Evolutionary conservation across 306 rosid genomes (phyloP), one percentile per base, ranked within the genome.

Genomic region (Begonia peltatifolia): DNA sequence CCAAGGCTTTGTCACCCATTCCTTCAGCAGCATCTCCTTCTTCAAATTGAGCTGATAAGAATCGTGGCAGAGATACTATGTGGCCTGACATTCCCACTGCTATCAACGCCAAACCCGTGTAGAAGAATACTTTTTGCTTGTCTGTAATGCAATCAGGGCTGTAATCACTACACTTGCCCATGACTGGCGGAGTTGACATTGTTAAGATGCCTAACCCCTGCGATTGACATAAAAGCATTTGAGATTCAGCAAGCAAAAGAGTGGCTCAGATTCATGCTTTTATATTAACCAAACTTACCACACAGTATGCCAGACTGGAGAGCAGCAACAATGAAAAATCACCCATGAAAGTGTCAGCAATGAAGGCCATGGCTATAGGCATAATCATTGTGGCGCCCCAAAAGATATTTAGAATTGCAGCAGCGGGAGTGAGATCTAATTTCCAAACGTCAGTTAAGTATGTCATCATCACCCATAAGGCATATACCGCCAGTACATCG

Each of bases 181-280:
- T 57, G 1, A 62, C 52, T 9, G 73, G 73, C 6, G 68, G 64
- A 4, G 68, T 62, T 30, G 73, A 68, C 68, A 61, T 68, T 46
- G 73, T 13, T 50, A 68, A 62, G 15, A 68, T 53, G 2, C 58
- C 58, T 4, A 65, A 58, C 3, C 70, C 70, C 70, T 65, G 14
- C 46, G 12, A 42, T 20, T 20, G 23, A 30, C 6, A 30, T 30
- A 1, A 30, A 30, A 30, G 9, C 8, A 30, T 30, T 30, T 30
- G 8, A 30, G 7, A 30, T 30, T 30, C 38, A 30, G 38, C 38
- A 5, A 30, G 38, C 6, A 7, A 30, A 30, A 30, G 9, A 3
- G 3, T 20, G 23, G 23, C 1, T 30, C 7, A 30, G 23, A 20
- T 30, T 7, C 38, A 30, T 5, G 5, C 8, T 30, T 30, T 25